phyloP scores from a whole-genome alignment of 306 rosid species.

The Arachis stenosperma region DNA sequence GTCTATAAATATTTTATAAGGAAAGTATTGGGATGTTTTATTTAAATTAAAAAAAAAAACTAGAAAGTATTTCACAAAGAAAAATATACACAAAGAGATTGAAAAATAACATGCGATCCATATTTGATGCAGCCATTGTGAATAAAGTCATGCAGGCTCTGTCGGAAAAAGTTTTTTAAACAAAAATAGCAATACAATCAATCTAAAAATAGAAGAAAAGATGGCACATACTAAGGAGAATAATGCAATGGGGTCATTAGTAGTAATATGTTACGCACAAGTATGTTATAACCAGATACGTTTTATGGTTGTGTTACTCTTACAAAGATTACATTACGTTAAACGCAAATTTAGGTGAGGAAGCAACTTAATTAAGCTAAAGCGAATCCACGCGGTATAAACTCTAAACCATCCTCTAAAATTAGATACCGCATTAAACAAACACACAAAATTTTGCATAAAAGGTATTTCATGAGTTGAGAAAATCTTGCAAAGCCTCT shows the following conservation, averaged over 20 bases:
- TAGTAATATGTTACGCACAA: not conserved
- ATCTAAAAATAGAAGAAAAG: slow-evolving; percentile 26
- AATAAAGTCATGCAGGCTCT: not conserved
- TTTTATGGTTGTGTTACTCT: not conserved
- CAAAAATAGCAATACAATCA: not conserved
- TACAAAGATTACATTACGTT: not conserved
- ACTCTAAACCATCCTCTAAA: slow-evolving; percentile 31
- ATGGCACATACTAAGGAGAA: not conserved
- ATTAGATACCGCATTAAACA: slow-evolving; percentile 12
- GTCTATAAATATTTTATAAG: too few relatives aligned
- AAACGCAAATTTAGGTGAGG: slow-evolving; percentile 34
- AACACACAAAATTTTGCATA: slow-evolving; percentile 17
- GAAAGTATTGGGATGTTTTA: too few relatives aligned
- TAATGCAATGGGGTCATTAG: not conserved
- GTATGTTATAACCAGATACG: slow-evolving; percentile 10
- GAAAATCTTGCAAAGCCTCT: slow-evolving; percentile 44
- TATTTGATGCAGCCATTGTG: not conserved
- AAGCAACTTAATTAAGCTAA: slow-evolving; percentile 13
- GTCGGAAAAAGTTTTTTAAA: not conserved
- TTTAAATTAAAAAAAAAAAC: too few relatives aligned
- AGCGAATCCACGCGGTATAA: slow-evolving; percentile 5
- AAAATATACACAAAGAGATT: too few relatives aligned
- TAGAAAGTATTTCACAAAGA: too few relatives aligned
- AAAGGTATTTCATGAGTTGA: slow-evolving; percentile 1
- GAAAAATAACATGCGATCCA: not conserved